Conservation (phyloP, 1,284 basidiomycete species). For the Irpex sp. region DNA sequence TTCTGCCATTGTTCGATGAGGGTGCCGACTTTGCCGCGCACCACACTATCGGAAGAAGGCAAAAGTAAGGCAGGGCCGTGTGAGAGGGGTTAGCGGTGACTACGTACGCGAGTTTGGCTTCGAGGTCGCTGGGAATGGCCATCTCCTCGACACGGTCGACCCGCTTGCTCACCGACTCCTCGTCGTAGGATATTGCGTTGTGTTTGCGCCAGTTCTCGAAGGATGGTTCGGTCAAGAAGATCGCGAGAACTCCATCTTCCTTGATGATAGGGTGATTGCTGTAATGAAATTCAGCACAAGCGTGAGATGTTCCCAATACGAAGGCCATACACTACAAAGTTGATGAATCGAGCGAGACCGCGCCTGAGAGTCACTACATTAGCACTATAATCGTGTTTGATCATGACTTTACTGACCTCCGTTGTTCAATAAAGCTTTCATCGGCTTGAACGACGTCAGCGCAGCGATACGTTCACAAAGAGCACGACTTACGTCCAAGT, state of each 20-base stretch:
- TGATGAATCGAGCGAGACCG: slow-evolving; percentile 78
- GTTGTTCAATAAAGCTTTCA: slow-evolving; percentile 82
- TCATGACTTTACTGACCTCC: slow-evolving; percentile 43
- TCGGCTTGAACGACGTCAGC: slow-evolving; percentile 50
- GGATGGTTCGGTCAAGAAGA: slow-evolving; percentile 76
- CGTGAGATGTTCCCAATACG: neutral
- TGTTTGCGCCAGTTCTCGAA: slow-evolving; percentile 86
- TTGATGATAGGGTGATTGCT: slow-evolving; percentile 89
- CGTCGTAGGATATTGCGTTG: slow-evolving; percentile 67
- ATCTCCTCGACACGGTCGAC: slow-evolving; percentile 85
- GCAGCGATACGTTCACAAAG: neutral
- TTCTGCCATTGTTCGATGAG: slow-evolving; percentile 90
- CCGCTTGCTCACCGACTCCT: slow-evolving; percentile 79
- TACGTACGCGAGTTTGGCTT: slow-evolving; percentile 76
- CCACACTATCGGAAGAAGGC: slow-evolving; percentile 40
- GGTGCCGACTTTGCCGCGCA: slow-evolving; percentile 64
- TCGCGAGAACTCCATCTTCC: slow-evolving; percentile 76
- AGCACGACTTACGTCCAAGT: slow-evolving; percentile 64
- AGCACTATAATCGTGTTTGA: neutral
- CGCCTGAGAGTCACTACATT: slow-evolving; percentile 38
- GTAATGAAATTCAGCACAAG: slow-evolving; percentile 8
- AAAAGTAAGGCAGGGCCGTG: neutral
- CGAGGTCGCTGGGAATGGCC: slow-evolving; percentile 86
- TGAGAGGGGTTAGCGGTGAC: slow-evolving; percentile 4
- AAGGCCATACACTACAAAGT: slow-evolving; percentile 61